Percentiles rank a stretch among this genome's conserved stretches.
Conservation (phyloP, 306 rosid genomes). For the Fragaria nilgerrensis region DNA sequence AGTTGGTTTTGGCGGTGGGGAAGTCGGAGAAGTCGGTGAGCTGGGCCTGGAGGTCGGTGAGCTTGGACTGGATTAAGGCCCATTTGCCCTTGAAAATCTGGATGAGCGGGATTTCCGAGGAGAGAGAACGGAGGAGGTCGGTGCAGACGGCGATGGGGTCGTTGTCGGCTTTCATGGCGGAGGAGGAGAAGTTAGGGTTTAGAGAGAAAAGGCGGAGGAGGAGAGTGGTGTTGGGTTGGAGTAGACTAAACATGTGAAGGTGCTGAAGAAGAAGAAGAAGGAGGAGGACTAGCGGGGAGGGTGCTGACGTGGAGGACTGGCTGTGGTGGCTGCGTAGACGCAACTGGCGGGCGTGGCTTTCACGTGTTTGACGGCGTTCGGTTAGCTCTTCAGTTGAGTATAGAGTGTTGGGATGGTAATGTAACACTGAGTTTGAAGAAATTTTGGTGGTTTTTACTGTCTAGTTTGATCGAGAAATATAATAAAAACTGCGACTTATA, state of each 20-base stretch:
- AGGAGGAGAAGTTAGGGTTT: slow-evolving; percentile 16
- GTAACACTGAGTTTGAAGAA: too few species aligned
- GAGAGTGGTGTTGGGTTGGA: background rate
- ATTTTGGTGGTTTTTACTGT: too few species aligned
- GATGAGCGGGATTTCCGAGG: slow-evolving; percentile 46
- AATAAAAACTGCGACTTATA: too few species aligned
- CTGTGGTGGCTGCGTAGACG: background rate
- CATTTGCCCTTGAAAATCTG: slow-evolving; percentile 70
- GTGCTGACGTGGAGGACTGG: background rate
- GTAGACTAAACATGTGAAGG: background rate
- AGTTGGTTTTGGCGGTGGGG: slow-evolving; percentile 42
- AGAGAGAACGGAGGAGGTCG: slow-evolving; percentile 37
- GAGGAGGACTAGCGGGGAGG: background rate
- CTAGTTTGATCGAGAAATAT: too few species aligned
- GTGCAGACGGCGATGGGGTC: slow-evolving; percentile 39
- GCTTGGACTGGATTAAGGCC: slow-evolving; percentile 57
- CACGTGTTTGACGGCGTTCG: slow-evolving; percentile 2
- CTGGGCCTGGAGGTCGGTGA: slow-evolving; percentile 61
- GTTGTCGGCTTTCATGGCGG: slow-evolving; percentile 54
- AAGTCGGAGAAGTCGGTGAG: slow-evolving; percentile 59
- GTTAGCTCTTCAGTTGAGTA: background rate
- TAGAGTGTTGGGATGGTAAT: too few species aligned
- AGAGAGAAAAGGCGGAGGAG: background rate
- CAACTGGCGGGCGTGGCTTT: background rate
- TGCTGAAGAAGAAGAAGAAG: background rate